A percentile compares a stretch with the other conserved stretches of the same genome.
phyloP scores from a whole-genome alignment of 495 filamentous ascomycete genomes.

The Lasiosphaeria ovina region DNA sequence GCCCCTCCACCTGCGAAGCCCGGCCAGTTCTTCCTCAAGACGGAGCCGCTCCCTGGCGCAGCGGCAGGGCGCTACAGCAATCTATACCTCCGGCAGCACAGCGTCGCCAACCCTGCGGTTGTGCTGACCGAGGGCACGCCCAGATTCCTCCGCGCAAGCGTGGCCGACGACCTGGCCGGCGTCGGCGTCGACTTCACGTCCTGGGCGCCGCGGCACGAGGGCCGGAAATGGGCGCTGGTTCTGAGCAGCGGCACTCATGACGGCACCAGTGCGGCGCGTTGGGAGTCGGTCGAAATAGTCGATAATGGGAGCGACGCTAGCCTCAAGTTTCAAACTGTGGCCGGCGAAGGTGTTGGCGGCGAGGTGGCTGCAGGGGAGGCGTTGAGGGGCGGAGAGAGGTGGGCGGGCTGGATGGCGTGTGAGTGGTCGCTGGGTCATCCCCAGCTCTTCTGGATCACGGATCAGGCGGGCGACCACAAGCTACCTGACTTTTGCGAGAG shows the following conservation, averaged over 20 bases:
- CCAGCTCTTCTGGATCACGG: slow-evolving; percentile 7
- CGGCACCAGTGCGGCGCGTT: not conserved
- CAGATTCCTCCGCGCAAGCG: slow-evolving; percentile 3
- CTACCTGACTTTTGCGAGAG: slow-evolving; percentile 4
- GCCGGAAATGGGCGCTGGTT: not conserved
- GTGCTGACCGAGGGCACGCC: not conserved
- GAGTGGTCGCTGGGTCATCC: slow-evolving; percentile 4
- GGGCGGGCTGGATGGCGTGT: slow-evolving; percentile 5
- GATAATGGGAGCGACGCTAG: not conserved
- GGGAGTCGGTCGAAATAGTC: slow-evolving; percentile 5
- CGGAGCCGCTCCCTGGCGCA: not conserved
- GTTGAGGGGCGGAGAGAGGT: not conserved
- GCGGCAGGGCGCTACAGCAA: not conserved
- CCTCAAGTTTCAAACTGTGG: not conserved
- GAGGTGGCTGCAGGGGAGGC: not conserved
- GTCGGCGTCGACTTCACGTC: slow-evolving; percentile 1
- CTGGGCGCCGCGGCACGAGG: not conserved
- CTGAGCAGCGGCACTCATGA: not conserved
- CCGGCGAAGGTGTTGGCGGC: not conserved
- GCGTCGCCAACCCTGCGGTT: slow-evolving; percentile 8
- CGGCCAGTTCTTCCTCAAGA: slow-evolving; percentile 7
- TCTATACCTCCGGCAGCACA: slow-evolving; percentile 6
- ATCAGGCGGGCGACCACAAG: not conserved
- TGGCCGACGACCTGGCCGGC: not conserved
- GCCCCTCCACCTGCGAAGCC: not conserved